Conservation (phyloP, 108 stramenopile genomes). For the Bacterosira constricta region DNA sequence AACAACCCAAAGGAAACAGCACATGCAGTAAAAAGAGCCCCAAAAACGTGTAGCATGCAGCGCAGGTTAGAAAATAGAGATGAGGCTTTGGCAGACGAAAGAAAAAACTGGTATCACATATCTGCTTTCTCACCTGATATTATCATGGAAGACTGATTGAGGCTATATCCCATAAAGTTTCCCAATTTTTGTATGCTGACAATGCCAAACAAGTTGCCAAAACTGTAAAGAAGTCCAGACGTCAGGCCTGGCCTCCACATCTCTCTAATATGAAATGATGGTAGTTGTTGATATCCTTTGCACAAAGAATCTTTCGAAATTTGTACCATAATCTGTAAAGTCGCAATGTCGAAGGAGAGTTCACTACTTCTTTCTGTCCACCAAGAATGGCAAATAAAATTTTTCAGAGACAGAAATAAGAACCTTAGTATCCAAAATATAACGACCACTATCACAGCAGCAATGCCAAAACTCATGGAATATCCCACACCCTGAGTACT, state of each 20-base stretch:
- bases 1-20: background rate
- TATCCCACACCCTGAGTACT: conserved; percentile 66
- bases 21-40: background rate
- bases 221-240: conserved; percentile 58
- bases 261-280: conserved; percentile 62
- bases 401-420: conserved; percentile 27
- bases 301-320: conserved; percentile 26
- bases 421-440: conserved; percentile 64
- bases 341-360: background rate
- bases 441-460: conserved; percentile 64
- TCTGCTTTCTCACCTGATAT: conserved; percentile 31
- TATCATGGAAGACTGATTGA: conserved; percentile 58
- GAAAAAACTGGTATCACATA: no score
- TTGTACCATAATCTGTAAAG: conserved; percentile 1
- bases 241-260: conserved; percentile 62
- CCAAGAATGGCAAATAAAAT: conserved; percentile 1
- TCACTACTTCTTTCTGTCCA: background rate
- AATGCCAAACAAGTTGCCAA: conserved; percentile 79
- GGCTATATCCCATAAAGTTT: conserved; percentile 76
- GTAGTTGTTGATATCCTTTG: conserved; percentile 52
- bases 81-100: no score
- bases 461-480: conserved; percentile 77
- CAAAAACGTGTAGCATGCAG: no score
- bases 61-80: no score
- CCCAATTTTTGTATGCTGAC: conserved; percentile 72